Percentiles rank a stretch among this genome's conserved stretches.
phyloP scores from a whole-genome alignment of 768 basidiomycete genomes.

The Trametes meyenii region DNA sequence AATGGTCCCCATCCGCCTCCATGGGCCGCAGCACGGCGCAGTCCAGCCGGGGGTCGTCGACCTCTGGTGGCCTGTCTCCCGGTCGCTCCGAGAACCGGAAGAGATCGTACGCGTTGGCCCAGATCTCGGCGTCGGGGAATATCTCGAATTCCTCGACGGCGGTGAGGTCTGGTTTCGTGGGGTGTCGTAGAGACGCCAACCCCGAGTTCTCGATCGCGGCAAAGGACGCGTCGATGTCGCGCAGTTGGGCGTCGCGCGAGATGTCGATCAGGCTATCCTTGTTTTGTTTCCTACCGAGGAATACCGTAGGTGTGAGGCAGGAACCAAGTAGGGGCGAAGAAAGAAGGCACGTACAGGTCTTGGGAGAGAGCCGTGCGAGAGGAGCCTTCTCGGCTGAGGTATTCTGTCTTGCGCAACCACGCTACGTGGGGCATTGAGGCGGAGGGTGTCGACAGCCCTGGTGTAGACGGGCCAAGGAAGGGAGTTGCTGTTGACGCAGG shows the following conservation, averaged over 20 bases:
- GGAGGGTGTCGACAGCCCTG: conserved; percentile 47
- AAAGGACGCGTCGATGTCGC: conserved; percentile 81
- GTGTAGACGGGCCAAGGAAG: conserved; percentile 41
- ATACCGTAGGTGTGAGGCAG: conserved; percentile 3
- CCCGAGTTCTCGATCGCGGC: conserved; percentile 62
- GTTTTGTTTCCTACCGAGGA: conserved; percentile 47
- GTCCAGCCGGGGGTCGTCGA: conserved; percentile 78
- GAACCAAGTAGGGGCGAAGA: neutral
- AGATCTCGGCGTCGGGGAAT: conserved; percentile 82
- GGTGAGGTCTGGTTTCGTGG: conserved; percentile 72
- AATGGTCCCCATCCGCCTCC: conserved; percentile 87
- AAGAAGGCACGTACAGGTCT: conserved; percentile 54
- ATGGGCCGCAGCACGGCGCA: conserved; percentile 86
- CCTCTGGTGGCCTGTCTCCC: conserved; percentile 75
- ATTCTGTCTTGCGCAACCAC: conserved; percentile 93
- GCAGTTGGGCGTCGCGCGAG: conserved; percentile 72
- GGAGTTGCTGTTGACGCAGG: conserved; percentile 46
- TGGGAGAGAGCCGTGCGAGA: conserved; percentile 44
- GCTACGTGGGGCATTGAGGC: conserved; percentile 62
- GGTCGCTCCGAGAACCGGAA: conserved; percentile 86
- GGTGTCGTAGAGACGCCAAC: conserved; percentile 66
- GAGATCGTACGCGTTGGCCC: conserved; percentile 88
- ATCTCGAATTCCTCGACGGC: conserved; percentile 84
- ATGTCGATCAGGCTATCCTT: conserved; percentile 59
- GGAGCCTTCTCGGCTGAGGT: conserved; percentile 68